Percentiles rank a stretch among this genome's conserved stretches.
These are phyloP conservation scores for Alternaria brassicae DNA, from an alignment of 2,329 filamentous ascomycete genomes.

Conservation along the genomic window DNA sequence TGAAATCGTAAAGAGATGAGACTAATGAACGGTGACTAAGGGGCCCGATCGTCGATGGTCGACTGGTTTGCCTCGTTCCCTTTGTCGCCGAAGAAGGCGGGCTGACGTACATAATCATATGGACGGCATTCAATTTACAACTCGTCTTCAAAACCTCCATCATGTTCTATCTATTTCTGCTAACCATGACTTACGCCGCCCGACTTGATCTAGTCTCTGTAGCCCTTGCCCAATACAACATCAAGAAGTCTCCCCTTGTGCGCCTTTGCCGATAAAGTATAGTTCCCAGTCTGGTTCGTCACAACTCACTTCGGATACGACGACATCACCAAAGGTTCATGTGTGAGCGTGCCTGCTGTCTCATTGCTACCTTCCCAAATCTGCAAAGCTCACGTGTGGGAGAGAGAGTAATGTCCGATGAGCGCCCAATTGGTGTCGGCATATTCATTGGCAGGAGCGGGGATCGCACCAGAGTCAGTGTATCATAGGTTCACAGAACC, in stretches of 20 bases:
- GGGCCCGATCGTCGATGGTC: not conserved
- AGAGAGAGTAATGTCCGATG: conserved; percentile 14
- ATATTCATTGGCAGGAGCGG: conserved; percentile 5
- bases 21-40: not conserved
- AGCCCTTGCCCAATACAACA: not conserved
- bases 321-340: conserved; percentile 25
- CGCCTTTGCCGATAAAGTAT: conserved; percentile 9
- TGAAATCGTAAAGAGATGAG: conserved; percentile 19
- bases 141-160: not conserved
- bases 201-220: not conserved
- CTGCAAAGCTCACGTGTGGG: conserved; percentile 18
- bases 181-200: not conserved
- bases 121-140: not conserved
- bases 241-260: conserved; percentile 15
- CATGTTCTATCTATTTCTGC: not conserved
- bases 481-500: not conserved
- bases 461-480: not conserved
- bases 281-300: conserved; percentile 22
- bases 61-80: not conserved
- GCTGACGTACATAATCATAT: not conserved
- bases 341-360: conserved; percentile 20
- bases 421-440: conserved; percentile 17
- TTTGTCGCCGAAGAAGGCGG: conserved; percentile 3
- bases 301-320: conserved; percentile 14
- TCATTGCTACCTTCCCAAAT: conserved; percentile 11